Base-by-base conservation (phyloP, 2,329 filamentous ascomycete genomes). In the Penicillium janthinellum region DNA sequence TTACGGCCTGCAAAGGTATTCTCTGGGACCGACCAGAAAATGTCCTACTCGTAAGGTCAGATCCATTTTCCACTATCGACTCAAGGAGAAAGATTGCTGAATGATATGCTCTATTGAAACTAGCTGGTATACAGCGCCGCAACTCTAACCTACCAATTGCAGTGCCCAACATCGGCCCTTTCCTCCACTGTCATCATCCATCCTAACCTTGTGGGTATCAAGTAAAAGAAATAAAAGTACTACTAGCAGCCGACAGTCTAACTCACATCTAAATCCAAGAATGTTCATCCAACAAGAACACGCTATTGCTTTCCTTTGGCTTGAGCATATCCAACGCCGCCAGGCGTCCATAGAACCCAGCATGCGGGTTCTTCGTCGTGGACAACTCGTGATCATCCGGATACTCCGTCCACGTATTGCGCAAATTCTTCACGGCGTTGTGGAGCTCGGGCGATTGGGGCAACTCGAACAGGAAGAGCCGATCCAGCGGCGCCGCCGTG, bases 311-410 rank as follows among this genome's bases (percentile, higher is more conserved):
- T 20, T 45, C 22, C 39, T 8, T 52, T 7, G 60, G 54, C 47
- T 59, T 62, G 37, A 56, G 38, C 61, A 62, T 56, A 5, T 55
- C 64, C 37, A 67, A 25, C 4, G 61, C 63, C 38, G 57, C 57
- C 47, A 69, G 42, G 7, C 64, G 66, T 22, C 64, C 63, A 59
- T 61, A 67, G 6, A 68, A 59, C 17, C 66, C 64, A 28, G 39
- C 63, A 6, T 25, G 39, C 4, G 65, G 60, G 15, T 63, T 62
- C 4, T 59, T 66, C 37, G 59, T 34, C 10, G 56, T 57, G n/a
- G 25, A 53, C 60, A 58, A 31, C 25, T 49, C 58, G 42, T 64
- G 64, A 22, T 52, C 64, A n/a, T 58, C 57, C 1, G 54, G 57
- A 31, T 63, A 66, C 5, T 57, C 57, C 2, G 58, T 44, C 37